Conservation (phyloP, 352 stramenopile species). For the Phytopythium cucurbitacearum region DNA sequence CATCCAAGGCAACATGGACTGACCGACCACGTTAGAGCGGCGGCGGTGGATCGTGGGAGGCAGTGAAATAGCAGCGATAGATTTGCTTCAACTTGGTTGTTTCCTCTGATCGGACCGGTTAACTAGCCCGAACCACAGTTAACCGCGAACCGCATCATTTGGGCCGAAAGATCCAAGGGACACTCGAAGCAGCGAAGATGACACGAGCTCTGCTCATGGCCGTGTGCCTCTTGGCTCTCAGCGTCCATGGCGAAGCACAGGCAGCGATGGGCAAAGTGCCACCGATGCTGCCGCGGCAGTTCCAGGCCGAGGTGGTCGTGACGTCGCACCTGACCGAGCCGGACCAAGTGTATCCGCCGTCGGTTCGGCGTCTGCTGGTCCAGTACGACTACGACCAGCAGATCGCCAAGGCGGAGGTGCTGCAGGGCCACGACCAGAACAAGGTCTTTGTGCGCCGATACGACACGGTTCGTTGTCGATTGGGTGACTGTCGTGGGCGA, state of each 20-base stretch:
- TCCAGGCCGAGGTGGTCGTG: slow-evolving; percentile 47
- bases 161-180: slow-evolving; percentile 16
- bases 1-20: slow-evolving; percentile 38
- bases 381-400: slow-evolving; percentile 64
- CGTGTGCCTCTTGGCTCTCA: background rate
- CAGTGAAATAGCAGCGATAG: too few relatives aligned
- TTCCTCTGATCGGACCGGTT: too few relatives aligned
- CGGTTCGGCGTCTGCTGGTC: slow-evolving; percentile 43
- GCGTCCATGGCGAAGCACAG: background rate
- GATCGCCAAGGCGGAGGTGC: slow-evolving; percentile 51
- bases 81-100: too few relatives aligned
- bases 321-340: slow-evolving; percentile 64
- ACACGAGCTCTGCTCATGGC: background rate
- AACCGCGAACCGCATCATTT: background rate
- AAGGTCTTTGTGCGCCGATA: slow-evolving; percentile 73
- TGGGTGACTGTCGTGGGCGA: background rate
- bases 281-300: slow-evolving; percentile 46
- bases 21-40: background rate
- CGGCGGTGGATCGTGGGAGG: background rate
- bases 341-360: slow-evolving; percentile 50
- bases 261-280: slow-evolving; percentile 10
- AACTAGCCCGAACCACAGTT: too few relatives aligned
- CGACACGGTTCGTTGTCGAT: slow-evolving; percentile 16
- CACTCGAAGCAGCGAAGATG: slow-evolving; percentile 1
- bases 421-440: slow-evolving; percentile 56